Percentiles rank a stretch among this genome's conserved stretches.
Evolutionary conservation across 768 basidiomycete genomes (phyloP).

Genomic region (Boletus subcaerulescens): DNA sequence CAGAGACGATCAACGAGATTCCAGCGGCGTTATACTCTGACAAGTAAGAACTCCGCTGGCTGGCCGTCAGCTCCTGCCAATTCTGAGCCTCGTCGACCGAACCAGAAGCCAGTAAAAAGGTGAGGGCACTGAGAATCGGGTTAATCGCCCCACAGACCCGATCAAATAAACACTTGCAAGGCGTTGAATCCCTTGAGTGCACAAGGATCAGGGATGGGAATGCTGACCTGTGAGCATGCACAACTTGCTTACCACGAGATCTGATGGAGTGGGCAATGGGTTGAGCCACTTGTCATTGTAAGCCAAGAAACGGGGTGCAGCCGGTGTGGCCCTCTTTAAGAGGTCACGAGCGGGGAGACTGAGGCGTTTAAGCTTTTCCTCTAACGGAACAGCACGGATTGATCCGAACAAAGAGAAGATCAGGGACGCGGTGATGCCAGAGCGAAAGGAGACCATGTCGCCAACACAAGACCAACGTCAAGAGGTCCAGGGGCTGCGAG

Average conservation of each 20-base stretch:
- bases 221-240: too few relatives aligned
- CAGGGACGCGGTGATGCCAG: neutral
- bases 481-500: neutral
- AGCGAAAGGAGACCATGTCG: constrained; percentile 16
- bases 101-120: constrained; percentile 42
- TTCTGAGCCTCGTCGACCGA: constrained; percentile 44
- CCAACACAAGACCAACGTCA: neutral
- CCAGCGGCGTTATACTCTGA: constrained; percentile 50
- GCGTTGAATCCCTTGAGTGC: constrained; percentile 32
- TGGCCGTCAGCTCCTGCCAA: constrained; percentile 39
- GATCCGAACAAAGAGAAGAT: constrained; percentile 9
- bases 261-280: constrained; percentile 42
- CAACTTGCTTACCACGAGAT: constrained; percentile 42
- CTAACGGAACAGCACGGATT: constrained; percentile 16
- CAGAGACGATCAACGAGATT: constrained; percentile 55
- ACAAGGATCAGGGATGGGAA: too few relatives aligned
- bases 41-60: constrained; percentile 40
- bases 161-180: constrained; percentile 22
- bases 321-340: constrained; percentile 28
- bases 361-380: constrained; percentile 21
- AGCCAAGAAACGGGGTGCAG: constrained; percentile 47
- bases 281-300: constrained; percentile 42
- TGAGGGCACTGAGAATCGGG: constrained; percentile 29
- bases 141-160: neutral
- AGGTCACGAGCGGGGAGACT: constrained; percentile 21